Percentiles rank a stretch among this genome's conserved stretches.
These are phyloP conservation scores for Globisporangium cederbergense DNA, from an alignment of 352 stramenopile species.

Conservation along the genomic window DNA sequence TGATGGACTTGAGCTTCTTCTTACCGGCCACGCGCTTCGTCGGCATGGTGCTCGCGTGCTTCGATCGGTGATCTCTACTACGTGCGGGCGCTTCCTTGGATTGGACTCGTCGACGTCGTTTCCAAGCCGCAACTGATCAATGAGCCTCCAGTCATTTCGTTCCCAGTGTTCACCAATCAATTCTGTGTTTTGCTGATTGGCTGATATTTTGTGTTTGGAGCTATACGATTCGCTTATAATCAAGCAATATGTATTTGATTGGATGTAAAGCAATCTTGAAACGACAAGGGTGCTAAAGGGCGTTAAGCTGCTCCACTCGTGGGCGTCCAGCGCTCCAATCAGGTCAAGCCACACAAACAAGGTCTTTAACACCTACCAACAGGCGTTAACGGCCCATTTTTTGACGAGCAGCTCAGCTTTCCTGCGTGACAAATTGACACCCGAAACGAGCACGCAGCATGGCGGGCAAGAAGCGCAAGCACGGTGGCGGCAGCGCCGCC, in stretches of 20 bases:
- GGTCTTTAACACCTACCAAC: constrained; percentile 8
- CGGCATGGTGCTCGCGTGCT: constrained; percentile 42
- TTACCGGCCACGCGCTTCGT: constrained; percentile 87
- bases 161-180: constrained; percentile 30
- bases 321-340: background rate
- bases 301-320: background rate
- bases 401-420: constrained; percentile 1
- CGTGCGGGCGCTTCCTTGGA: background rate
- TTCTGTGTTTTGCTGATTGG: constrained; percentile 22
- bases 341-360: background rate
- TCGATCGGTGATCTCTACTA: background rate
- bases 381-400: constrained; percentile 6
- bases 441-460: constrained; percentile 18
- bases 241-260: constrained; percentile 1
- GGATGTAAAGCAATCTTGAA: constrained; percentile 28
- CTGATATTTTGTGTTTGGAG: constrained; percentile 9
- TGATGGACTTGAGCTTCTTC: constrained; percentile 91
- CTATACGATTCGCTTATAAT: constrained; percentile 1
- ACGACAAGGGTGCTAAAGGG: constrained; percentile 16
- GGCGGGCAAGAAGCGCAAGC: constrained; percentile 67
- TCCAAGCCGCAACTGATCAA: constrained; percentile 17
- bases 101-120: constrained; percentile 9
- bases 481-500: constrained; percentile 24
- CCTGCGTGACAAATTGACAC: constrained; percentile 1
- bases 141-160: constrained; percentile 21